Base-by-base conservation (phyloP, 345 rosid genomes). In the Ailanthus altissimus region DNA sequence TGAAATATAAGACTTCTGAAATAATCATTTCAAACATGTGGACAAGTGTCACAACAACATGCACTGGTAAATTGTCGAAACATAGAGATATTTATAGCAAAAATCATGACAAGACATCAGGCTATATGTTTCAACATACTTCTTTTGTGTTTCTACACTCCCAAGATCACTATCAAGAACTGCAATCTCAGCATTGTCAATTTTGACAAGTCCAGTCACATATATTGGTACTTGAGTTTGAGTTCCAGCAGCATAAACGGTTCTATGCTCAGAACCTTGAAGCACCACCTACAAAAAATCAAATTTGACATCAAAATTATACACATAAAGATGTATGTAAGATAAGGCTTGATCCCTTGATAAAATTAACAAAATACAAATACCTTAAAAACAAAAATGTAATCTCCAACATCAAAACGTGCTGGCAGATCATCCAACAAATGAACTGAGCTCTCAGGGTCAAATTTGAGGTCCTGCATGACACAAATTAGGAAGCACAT, bases 131-230 rank as follows among this genome's bases (percentile, higher is more conserved):
- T 65, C 23, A 65, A 43, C 89, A 67, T 87, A 97, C 98, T 89
- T 89, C 80, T 86, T 87, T 83, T 86, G 90, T 23, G 91, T 81
- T 84, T 92, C 99, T 59, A 89, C 76, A 60, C 87, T 91, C 78
- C 92, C 98, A 75, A 88, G 78, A 77, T 94, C 96, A 84, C 94
- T 91, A 78, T 92, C 98, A 82, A 94, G 96, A 54, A 97, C 88
- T 25, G 90, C 83, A 57, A 94, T 85, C 85, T 89, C 97, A 54
- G 96, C 87, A 78, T 83, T 88, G 67, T 91, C 93, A 72, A 94
- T 85, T 79, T 70, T 81, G 65, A 94, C 67, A 77, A 73, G 76
- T 83, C 97, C 99, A 5, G 94, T 90, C 73, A 88, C 79, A 67
- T 81, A 85, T 65, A 94, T 72, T 45, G 90, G 91, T 50, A 94